These are phyloP conservation scores for Cetraspora pellucida DNA, from an alignment of 192 early-diverging fungal genomes.

Conservation along the genomic window DNA sequence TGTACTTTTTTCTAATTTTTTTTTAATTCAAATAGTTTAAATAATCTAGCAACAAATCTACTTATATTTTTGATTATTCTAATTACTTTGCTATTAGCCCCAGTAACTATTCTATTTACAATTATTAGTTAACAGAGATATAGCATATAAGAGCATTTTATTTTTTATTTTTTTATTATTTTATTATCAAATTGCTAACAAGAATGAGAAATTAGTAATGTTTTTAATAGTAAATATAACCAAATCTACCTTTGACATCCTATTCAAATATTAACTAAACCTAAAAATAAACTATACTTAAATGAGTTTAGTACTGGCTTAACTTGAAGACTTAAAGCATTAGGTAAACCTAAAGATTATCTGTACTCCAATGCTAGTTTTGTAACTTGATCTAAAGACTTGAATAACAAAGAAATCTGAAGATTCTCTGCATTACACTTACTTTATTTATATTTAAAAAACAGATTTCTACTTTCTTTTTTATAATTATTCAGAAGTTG, in stretches of 20 bases:
- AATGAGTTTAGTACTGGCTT: too few relatives aligned
- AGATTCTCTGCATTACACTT: background rate
- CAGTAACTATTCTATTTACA: background rate
- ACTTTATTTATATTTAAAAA: slow-evolving; percentile 1
- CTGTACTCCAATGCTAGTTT: too few relatives aligned
- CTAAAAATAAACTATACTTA: background rate
- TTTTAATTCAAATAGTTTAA: slow-evolving; percentile 2
- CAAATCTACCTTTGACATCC: background rate
- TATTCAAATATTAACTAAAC: background rate
- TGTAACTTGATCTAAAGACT: background rate
- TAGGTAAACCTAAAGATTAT: background rate
- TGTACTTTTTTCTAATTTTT: slow-evolving; percentile 16
- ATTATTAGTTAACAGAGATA: background rate
- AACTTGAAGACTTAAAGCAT: too few relatives aligned
- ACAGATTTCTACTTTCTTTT: background rate
- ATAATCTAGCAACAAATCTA: background rate
- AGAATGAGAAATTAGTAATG: background rate
- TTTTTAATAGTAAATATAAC: slow-evolving; percentile 2
- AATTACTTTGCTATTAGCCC: background rate
- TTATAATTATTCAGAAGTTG: slow-evolving; percentile 6
- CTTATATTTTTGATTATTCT: too few relatives aligned
- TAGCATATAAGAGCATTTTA: background rate
- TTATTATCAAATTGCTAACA: background rate
- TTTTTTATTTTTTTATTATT: background rate
- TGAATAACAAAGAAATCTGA: background rate